These are phyloP conservation scores for Spatholobus suberectus DNA, from an alignment of 306 rosid species.

Conservation along the genomic window DNA sequence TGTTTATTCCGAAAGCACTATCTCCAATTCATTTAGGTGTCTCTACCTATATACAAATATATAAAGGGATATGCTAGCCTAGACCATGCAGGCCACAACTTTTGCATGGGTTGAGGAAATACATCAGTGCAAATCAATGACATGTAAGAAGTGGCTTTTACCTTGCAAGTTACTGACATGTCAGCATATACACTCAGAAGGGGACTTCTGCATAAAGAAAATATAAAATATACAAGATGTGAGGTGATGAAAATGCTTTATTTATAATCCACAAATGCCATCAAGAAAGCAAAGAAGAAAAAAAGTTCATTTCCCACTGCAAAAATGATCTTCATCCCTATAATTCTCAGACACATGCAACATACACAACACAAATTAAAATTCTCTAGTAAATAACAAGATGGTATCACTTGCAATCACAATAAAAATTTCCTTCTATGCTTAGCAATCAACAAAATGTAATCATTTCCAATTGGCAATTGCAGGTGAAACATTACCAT, in stretches of 20 bases:
- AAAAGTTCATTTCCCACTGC: neutral
- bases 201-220: constrained; percentile 77
- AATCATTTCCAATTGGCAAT: neutral
- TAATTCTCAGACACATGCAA: constrained; percentile 12
- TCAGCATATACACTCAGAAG: constrained; percentile 98
- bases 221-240: constrained; percentile 27
- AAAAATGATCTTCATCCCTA: neutral
- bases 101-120: constrained; percentile 29
- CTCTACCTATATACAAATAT: neutral
- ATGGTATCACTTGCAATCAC: constrained; percentile 1
- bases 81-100: constrained; percentile 14
- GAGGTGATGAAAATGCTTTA: constrained; percentile 29
- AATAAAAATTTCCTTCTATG: neutral
- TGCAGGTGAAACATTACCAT: neutral
- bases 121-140: constrained; percentile 21
- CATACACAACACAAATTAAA: neutral
- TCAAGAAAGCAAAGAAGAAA: constrained; percentile 16
- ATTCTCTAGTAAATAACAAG: neutral
- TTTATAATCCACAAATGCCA: constrained; percentile 30
- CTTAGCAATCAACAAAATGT: neutral
- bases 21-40: constrained; percentile 5
- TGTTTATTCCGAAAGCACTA: constrained; percentile 2
- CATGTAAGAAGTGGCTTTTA: constrained; percentile 42
- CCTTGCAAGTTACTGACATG: constrained; percentile 97
- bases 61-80: neutral